phyloP scores from a whole-genome alignment of 768 basidiomycete genomes.

The Agaricus sinodeliciosus region DNA sequence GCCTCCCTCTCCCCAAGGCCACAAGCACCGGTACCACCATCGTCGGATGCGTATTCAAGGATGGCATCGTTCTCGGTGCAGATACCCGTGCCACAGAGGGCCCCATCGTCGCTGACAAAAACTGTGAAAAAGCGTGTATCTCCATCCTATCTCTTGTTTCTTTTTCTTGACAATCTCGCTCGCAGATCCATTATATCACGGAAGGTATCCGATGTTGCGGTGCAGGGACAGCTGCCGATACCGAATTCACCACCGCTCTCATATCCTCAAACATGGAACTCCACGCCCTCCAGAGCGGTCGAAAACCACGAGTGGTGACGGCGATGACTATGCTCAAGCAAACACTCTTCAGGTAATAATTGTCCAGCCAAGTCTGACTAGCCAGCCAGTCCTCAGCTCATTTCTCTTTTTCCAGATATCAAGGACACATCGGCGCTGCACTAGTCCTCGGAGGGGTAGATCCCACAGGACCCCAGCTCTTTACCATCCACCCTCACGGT shows the following conservation, averaged over 20 bases:
- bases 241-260: slow-evolving; percentile 89
- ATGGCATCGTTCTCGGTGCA: slow-evolving; percentile 91
- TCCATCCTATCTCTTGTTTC: background rate
- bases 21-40: slow-evolving; percentile 97
- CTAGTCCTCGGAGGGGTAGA: slow-evolving; percentile 98
- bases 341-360: slow-evolving; percentile 71
- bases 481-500: slow-evolving; percentile 94
- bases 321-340: slow-evolving; percentile 99
- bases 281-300: slow-evolving; percentile 82
- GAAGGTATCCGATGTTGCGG: slow-evolving; percentile 97
- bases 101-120: slow-evolving; percentile 95
- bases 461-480: slow-evolving; percentile 86
- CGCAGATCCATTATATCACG: slow-evolving; percentile 93
- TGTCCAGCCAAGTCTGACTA: background rate
- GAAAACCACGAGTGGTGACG: slow-evolving; percentile 90
- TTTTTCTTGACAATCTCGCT: background rate
- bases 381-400: background rate
- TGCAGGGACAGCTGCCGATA: slow-evolving; percentile 98
- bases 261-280: slow-evolving; percentile 96
- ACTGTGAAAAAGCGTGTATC: slow-evolving; percentile 88
- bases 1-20: slow-evolving; percentile 71
- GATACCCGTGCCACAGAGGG: slow-evolving; percentile 96
- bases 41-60: slow-evolving; percentile 90
- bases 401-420: slow-evolving; percentile 50
- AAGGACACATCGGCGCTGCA: slow-evolving; percentile 92